Base-by-base conservation (phyloP, 2,329 filamentous ascomycete species). In the Cytospora schulzeri region DNA sequence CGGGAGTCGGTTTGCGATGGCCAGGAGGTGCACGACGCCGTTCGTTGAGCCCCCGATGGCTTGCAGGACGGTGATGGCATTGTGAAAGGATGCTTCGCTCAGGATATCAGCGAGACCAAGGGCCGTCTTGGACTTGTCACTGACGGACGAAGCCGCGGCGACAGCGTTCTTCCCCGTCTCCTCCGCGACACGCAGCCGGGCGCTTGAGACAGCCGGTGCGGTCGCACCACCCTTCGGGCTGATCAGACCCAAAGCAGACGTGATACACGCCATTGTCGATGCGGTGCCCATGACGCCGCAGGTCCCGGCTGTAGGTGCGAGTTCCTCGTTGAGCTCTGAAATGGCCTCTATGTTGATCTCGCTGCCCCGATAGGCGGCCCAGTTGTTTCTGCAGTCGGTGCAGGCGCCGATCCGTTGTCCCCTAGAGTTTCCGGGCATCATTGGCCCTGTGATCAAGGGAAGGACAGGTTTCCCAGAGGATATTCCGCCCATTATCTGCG, bases 221-320 rank as follows among this genome's bases (percentile, higher is more conserved):
- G 90, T 91, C 0, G 65, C 65, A 0, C 90, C 92, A 7, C 87
- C 87, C 9, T 93, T 88, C 0, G 93, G 83, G 24, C 62, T 58
- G 65, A 91, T 90, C 69, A 96, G 81, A n/a, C 92, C 92, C 70
- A 96, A 88, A 0, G 87, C 91, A 67, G 92, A 91, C 26, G 93
- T 90, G 19, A 92, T 85, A 7, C 91, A 93, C 1, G 91, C 91
- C 91, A 96, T 94, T 2, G 92, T 96, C 72, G 92, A 94, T 8
- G 92, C 92, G 0, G 92, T 96, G 68, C 92, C 95, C 92, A 96
- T 96, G 22, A 93, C 92, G 55, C 92, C 92, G 68, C 92, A 96
- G 1, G 91, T 93, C 33, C 92, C 92, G 1, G 87, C 86, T 14
- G 89, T 91, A 0, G 90, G 89, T 0, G 89, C 89, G 9, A 92